Base-by-base conservation (phyloP, 140 eudicot genomes). In the Senecio squalidus region DNA sequence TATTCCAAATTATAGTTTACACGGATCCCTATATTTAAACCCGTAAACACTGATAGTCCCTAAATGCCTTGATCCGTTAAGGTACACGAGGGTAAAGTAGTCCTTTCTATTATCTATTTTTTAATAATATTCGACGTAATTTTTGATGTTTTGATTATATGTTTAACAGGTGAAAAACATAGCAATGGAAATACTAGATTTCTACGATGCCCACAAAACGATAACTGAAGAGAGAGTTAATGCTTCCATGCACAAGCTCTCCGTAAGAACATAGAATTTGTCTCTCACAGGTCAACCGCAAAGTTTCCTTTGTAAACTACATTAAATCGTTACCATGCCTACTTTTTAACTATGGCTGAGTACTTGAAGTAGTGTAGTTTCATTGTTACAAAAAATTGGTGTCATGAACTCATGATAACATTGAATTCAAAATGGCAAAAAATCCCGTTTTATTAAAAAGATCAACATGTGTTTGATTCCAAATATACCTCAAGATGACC, bases 121-220 rank as follows among this genome's bases (percentile, higher is more conserved):
- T n/a, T 36, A 3, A 2, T 13, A 36, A 36, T n/a, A 36, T 57
- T 34, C 31, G 18, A 10, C 40, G 47, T 31, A 27, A n/a, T 38
- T 50, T 60, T 29, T 60, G 55, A 40, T 18, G 5, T 64, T 38
- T 64, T 39, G 24, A 38, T 45, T 48, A 13, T 68, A 36, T 54
- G 33, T 36, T 29, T 62, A 74, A 60, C 75, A 93, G 96, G 99
- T 93, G 80, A 93, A 93, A 59, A 93, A 93, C 69, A 88, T 93
- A 47, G 91, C 99, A 44, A 93, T 84, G 95, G 96, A 93, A 78
- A 84, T 93, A 58, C 57, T 93, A 44, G 99, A 93, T 84, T 93
- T 87, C 54, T 93, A 93, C 7, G 99, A 88, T 73, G 45, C 72
- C 80, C 82, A 84, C 77, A 88, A 78, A 63, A 73, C 31, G 73